phyloP scores from a whole-genome alignment of 495 filamentous ascomycete species.

The Durotheca rogersii region DNA sequence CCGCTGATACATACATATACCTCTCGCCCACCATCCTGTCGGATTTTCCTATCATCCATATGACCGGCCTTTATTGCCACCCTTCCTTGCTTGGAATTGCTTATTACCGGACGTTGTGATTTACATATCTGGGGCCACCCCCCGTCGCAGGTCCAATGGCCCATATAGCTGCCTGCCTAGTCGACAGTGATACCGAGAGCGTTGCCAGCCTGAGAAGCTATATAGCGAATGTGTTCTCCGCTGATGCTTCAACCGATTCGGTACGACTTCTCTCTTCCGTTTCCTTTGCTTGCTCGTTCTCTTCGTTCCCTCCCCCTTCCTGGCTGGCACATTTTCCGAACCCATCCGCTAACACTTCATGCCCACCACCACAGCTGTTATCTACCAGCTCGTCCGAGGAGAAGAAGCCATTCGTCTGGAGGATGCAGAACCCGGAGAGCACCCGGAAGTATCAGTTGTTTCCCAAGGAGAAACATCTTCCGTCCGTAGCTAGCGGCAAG shows the following conservation, averaged over 20 bases:
- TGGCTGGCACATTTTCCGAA: conserved; percentile 20
- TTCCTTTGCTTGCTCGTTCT: not conserved
- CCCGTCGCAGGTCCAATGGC: conserved; percentile 42
- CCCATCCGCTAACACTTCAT: too few relatives aligned
- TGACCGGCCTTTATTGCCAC: conserved; percentile 20
- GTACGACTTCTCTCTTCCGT: conserved; percentile 33
- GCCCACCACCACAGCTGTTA: conserved; percentile 27
- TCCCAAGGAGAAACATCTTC: conserved; percentile 47
- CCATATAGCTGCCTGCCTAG: conserved; percentile 52
- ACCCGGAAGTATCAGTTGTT: conserved; percentile 56
- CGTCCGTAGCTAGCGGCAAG: conserved; percentile 38
- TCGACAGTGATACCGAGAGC: conserved; percentile 42
- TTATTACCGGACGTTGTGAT: conserved; percentile 25
- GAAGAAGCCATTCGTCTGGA: conserved; percentile 52
- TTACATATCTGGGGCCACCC: conserved; percentile 25
- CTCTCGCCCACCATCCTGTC: conserved; percentile 10
- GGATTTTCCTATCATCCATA: conserved; percentile 5
- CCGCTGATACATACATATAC: conserved; percentile 20
- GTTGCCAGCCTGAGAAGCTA: conserved; percentile 43
- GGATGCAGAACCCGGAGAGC: conserved; percentile 52
- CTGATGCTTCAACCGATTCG: conserved; percentile 47
- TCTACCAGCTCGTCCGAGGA: conserved; percentile 37
- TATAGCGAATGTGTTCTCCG: conserved; percentile 49
- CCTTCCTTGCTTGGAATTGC: conserved; percentile 28
- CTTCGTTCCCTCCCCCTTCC: conserved; percentile 31